Evolutionary conservation across 177 flowering plant species (phyloP).

Genomic region (Vitis hybrid): DNA sequence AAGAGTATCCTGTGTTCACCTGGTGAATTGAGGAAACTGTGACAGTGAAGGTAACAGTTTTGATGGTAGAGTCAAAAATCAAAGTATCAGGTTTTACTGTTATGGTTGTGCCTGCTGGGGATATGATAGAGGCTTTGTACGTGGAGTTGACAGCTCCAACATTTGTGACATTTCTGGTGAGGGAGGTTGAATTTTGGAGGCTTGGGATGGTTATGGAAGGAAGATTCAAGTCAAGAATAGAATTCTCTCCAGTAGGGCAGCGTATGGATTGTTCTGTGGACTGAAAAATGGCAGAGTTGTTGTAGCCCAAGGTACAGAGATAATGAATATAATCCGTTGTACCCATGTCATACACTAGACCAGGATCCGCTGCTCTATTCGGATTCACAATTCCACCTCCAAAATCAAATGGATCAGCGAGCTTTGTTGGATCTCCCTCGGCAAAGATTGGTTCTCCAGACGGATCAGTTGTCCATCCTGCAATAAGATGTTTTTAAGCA

Average conservation of each 20-base stretch:
- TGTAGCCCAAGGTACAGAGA: conserved; percentile 28
- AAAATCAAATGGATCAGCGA: conserved; percentile 37
- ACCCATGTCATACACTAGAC: conserved; percentile 37
- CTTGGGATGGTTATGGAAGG: conserved; percentile 38
- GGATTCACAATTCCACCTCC: conserved; percentile 37
- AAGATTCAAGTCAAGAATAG: conserved; percentile 29
- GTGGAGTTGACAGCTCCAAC: conserved; percentile 24
- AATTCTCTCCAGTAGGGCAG: conserved; percentile 11
- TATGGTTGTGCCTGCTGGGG: conserved; percentile 21
- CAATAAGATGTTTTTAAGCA: neutral
- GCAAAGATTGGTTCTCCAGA: conserved; percentile 17
- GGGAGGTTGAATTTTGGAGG: conserved; percentile 14
- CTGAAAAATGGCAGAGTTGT: conserved; percentile 16
- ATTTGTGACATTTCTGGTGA: conserved; percentile 36
- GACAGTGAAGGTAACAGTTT: conserved; percentile 21
- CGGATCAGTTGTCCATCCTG: conserved; percentile 20
- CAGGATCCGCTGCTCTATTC: conserved; percentile 30
- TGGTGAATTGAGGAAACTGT: conserved; percentile 12
- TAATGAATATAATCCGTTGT: conserved; percentile 19
- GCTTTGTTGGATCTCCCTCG: conserved; percentile 20
- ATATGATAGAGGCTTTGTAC: conserved; percentile 18
- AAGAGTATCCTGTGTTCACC: conserved; percentile 21
- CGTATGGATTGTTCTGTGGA: conserved; percentile 3
- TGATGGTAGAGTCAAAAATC: conserved; percentile 20
- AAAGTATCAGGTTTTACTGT: conserved; percentile 19